Base-by-base conservation (phyloP, 176 grass and related monocot genomes). In the Saccharum officinarum region DNA sequence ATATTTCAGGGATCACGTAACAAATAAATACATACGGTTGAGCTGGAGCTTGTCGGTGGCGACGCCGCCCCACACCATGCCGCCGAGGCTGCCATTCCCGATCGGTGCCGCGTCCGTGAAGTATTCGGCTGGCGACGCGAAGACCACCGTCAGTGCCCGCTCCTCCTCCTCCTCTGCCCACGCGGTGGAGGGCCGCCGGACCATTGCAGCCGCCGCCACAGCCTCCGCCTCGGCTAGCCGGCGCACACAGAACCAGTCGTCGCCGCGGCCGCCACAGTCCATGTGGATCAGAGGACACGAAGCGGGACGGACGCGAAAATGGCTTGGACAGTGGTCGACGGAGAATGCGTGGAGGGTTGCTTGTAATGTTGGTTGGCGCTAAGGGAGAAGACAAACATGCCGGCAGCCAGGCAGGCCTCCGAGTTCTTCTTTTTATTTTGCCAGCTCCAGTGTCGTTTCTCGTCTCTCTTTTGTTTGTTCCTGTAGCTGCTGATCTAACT, bases 31-130 rank as follows among this genome's bases (percentile, higher is more conserved):
- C 28, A 3, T 93, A 98, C 95, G 87, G 81, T 98, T 98, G 67
- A 98, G 91, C 40, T 98, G 92, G 83, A 98, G 89, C 75, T 77
- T 95, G 76, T 98, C 95, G 55, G 85, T 82, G 47, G 20, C 33
- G 82, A 98, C 95, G 76, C 85, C 92, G 62, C 95, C 95, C 92
- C 95, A 98, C 14, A 98, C 71, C 89, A 95, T 82, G 71, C 82
- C 92, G 4, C 95, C 95, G n/a, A 98, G 92, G 62, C 85, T 39
- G 36, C 95, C 95, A 54, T 98, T 98, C 30, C 95, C 95, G 67
- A 98, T 86, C 6, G 95, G 95, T 28, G 82, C 60, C 37, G 95
- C 89, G 71, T 98, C 92, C 1, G 95, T 98, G 91, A 94, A 98
- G 71, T 90, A 20, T 49, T 76, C 71, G 1, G 95, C 89, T 2